Evolutionary conservation across 2,329 filamentous ascomycete species (phyloP).

Genomic region (Coniochaeta sp.): DNA sequence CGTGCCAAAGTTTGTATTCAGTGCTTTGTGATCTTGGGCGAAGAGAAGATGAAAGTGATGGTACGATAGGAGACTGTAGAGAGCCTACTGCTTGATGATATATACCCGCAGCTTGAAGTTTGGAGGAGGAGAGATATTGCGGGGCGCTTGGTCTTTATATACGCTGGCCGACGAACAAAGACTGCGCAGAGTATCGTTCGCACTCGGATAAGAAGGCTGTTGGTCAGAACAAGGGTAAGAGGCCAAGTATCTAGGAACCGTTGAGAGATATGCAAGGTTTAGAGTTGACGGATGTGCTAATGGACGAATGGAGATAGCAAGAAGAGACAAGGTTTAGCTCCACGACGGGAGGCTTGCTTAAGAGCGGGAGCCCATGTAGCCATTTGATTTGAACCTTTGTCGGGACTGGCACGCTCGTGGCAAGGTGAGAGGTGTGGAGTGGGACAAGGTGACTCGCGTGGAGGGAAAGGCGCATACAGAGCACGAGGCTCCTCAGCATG

Average conservation of each 20-base stretch:
- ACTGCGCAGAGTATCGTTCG: background rate
- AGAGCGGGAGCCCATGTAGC: background rate
- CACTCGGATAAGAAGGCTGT: background rate
- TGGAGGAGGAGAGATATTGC: background rate
- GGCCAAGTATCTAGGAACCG: background rate
- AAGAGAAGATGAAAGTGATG: background rate
- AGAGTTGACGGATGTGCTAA: background rate
- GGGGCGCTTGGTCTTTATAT: background rate
- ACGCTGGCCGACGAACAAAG: background rate
- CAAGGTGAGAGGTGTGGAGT: background rate
- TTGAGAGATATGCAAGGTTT: background rate
- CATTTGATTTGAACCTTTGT: background rate
- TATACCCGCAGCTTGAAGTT: background rate
- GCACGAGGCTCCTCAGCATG: constrained; percentile 3
- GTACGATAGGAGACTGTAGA: background rate
- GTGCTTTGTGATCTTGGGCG: background rate
- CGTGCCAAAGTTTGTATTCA: background rate
- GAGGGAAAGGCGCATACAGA: background rate
- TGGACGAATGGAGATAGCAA: background rate
- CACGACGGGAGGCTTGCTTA: constrained; percentile 1
- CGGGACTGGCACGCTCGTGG: background rate
- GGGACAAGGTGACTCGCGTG: background rate
- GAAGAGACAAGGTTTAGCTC: background rate
- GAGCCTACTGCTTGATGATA: constrained; percentile 2
- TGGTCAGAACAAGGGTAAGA: background rate